A percentile compares a stretch with the other conserved stretches of the same genome.
Conservation (phyloP, 805 yeast genomes). For the Metschnikowia dekortorum region DNA sequence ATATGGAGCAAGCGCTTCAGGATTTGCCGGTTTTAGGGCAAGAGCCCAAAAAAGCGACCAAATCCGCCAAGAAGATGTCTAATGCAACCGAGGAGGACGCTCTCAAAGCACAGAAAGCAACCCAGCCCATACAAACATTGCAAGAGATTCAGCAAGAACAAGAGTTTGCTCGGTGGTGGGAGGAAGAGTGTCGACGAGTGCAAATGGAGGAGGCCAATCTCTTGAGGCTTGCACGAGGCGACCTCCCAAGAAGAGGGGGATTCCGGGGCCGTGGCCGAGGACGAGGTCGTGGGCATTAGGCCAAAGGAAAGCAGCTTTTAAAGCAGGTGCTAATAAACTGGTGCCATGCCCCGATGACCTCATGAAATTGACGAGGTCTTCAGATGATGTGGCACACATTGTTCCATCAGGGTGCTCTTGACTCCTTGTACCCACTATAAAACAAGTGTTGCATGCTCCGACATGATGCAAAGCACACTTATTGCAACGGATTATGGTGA, state of each 20-base stretch:
- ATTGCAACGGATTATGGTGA: no score
- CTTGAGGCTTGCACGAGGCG: neutral
- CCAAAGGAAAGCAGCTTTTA: neutral
- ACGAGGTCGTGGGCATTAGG: constrained; percentile 1
- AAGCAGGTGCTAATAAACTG: no score
- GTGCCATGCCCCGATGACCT: no score
- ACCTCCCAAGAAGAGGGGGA: neutral
- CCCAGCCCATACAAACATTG: constrained; percentile 38
- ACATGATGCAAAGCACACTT: no score
- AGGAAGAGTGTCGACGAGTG: constrained; percentile 63
- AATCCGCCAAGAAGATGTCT: constrained; percentile 22
- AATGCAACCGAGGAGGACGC: constrained; percentile 48
- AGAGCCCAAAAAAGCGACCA: neutral
- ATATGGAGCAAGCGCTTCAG: neutral
- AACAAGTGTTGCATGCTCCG: no score
- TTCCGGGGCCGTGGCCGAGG: constrained; percentile 10
- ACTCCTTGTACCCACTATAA: no score
- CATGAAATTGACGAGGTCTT: no score
- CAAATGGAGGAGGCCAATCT: constrained; percentile 36
- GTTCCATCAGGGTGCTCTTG: no score
- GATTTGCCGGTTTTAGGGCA: constrained; percentile 22
- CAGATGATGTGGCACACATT: no score
- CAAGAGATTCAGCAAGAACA: constrained; percentile 77
- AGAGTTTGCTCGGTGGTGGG: constrained; percentile 88
- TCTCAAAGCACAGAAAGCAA: constrained; percentile 22